A percentile compares a stretch with the other conserved stretches of the same genome.
These are phyloP conservation scores for Paramyrothecium roridum DNA, from an alignment of 2,329 filamentous ascomycete species.

Conservation along the genomic window DNA sequence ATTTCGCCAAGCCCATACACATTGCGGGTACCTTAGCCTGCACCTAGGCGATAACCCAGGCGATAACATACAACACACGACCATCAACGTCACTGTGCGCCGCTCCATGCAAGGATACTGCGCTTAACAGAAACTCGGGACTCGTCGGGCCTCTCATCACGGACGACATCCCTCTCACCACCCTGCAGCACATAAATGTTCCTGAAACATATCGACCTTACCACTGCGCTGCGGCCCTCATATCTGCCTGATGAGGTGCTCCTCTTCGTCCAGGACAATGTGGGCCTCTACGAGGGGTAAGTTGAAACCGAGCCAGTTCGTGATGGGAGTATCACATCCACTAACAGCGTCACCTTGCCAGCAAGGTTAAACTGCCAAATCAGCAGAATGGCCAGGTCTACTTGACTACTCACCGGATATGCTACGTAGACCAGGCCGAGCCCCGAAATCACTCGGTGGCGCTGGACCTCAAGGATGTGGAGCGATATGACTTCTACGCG, in stretches of 20 bases:
- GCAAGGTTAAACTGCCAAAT: constrained; percentile 91
- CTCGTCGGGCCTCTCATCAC: neutral
- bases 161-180: constrained; percentile 6
- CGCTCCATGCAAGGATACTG: neutral
- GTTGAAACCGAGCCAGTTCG: constrained; percentile 25
- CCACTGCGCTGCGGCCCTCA: constrained; percentile 89
- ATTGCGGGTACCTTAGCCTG: too few relatives aligned
- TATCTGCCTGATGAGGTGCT: constrained; percentile 92
- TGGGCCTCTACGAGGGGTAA: constrained; percentile 96
- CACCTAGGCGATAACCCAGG: too few relatives aligned
- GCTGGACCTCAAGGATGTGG: constrained; percentile 85
- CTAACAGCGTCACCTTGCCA: constrained; percentile 32
- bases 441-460: constrained; percentile 81
- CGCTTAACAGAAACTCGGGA: neutral
- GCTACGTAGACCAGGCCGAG: constrained; percentile 88
- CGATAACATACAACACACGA: neutral
- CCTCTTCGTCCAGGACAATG: constrained; percentile 94
- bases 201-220: constrained; percentile 92
- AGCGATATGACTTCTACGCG: constrained; percentile 86
- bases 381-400: constrained; percentile 97
- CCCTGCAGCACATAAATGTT: constrained; percentile 68
- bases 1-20: too few relatives aligned
- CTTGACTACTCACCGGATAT: constrained; percentile 89
- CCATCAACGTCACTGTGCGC: neutral
- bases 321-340: neutral